These are phyloP conservation scores for Iberis pinnata DNA, from an alignment of 345 rosid genomes.

Conservation along the genomic window DNA sequence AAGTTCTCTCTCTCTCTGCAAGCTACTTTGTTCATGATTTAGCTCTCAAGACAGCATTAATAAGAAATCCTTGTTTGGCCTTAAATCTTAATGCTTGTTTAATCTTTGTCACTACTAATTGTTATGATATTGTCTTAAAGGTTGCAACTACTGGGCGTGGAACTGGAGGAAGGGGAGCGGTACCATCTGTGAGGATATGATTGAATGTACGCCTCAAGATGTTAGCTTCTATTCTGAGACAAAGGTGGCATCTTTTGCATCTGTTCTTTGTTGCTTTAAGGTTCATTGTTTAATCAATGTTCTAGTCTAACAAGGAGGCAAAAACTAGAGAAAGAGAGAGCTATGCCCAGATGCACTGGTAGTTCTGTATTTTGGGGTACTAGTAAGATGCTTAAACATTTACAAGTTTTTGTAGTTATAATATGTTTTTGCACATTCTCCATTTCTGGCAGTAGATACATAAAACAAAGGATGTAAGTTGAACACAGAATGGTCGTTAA, in stretches of 20 bases:
- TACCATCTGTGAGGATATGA: slow-evolving; percentile 76
- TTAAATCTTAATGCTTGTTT: not conserved
- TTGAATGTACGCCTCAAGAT: slow-evolving; percentile 1
- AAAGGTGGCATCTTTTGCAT: slow-evolving; percentile 12
- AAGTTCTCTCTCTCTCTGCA: slow-evolving; percentile 27
- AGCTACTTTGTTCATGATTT: not conserved
- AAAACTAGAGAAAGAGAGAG: slow-evolving; percentile 15
- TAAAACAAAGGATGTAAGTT: too few species aligned
- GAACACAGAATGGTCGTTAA: too few species aligned
- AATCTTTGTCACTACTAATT: slow-evolving; percentile 14
- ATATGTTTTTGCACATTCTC: not conserved
- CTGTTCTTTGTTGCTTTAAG: slow-evolving; percentile 18
- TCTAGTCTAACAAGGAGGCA: slow-evolving; percentile 5
- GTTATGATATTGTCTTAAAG: slow-evolving; percentile 26
- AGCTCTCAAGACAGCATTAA: not conserved
- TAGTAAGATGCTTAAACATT: slow-evolving; percentile 7
- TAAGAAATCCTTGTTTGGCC: slow-evolving; percentile 5
- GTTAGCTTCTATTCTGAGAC: slow-evolving; percentile 18
- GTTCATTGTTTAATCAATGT: slow-evolving; percentile 22
- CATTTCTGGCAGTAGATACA: slow-evolving; percentile 2
- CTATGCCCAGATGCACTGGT: slow-evolving; percentile 7
- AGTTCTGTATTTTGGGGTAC: slow-evolving; percentile 13
- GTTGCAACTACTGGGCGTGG: slow-evolving; percentile 85
- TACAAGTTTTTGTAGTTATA: slow-evolving; percentile 1
- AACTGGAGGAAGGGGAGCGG: slow-evolving; percentile 70